Evolutionary conservation across 139 green algal species (phyloP).

Genomic region (Medakamo hakoo): DNA sequence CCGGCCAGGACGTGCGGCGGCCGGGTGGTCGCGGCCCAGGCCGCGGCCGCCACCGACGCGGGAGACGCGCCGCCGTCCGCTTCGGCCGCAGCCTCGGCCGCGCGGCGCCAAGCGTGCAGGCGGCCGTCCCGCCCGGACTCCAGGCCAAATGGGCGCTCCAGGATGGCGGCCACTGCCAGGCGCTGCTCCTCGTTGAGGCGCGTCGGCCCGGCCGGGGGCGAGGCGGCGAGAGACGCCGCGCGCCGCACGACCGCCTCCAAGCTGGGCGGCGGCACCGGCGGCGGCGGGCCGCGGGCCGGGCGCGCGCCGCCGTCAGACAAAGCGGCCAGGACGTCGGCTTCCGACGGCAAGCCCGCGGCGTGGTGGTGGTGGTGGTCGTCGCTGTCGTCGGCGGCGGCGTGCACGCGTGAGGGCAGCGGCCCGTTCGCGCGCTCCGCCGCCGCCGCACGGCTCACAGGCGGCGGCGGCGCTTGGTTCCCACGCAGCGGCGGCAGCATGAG

Average conservation of each 20-base stretch:
- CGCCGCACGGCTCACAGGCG: background rate
- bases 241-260: background rate
- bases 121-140: too few relatives aligned
- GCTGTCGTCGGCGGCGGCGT: too few relatives aligned
- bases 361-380: background rate
- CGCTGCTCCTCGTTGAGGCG: slow-evolving; percentile 47
- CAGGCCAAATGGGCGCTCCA: too few relatives aligned
- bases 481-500: too few relatives aligned
- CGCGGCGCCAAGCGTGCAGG: slow-evolving; percentile 1
- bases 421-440: too few relatives aligned
- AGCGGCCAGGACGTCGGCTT: background rate
- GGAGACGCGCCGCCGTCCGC: too few relatives aligned
- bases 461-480: background rate
- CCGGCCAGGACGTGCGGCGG: background rate
- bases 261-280: too few relatives aligned
- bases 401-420: too few relatives aligned
- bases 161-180: slow-evolving; percentile 24
- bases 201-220: background rate
- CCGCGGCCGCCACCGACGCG: background rate
- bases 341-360: background rate
- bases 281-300: background rate
- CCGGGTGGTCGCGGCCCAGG: background rate
- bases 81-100: slow-evolving; percentile 10
- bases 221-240: slow-evolving; percentile 2
- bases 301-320: background rate